These are phyloP conservation scores for Solanum hybrid DNA, from an alignment of 305 asterid genomes.

Conservation along the genomic window DNA sequence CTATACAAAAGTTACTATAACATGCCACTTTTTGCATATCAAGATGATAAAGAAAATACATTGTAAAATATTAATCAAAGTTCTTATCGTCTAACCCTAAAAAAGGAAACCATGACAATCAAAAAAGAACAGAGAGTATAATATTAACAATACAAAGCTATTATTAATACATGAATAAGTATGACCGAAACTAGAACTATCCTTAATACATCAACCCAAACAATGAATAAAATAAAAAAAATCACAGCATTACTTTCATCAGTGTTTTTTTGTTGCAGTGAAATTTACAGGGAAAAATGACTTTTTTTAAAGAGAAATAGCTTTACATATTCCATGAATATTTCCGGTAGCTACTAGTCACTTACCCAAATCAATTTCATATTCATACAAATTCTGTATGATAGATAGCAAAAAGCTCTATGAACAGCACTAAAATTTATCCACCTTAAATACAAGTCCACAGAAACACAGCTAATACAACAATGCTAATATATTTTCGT, in stretches of 20 bases:
- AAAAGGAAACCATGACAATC: not conserved
- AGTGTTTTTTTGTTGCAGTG: not conserved
- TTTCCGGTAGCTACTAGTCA: not conserved
- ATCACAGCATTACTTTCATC: not conserved
- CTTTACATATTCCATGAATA: not conserved
- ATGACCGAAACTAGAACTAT: too few relatives aligned
- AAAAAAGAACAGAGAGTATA: too few relatives aligned
- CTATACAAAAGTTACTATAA: too few relatives aligned
- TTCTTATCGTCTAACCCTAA: not conserved
- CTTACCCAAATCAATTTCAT: not conserved
- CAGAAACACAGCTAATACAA: not conserved
- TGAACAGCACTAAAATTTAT: not conserved
- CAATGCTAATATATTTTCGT: not conserved
- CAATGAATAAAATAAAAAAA: not conserved
- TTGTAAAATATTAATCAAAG: too few relatives aligned
- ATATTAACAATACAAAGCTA: not conserved
- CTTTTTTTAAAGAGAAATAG: not conserved
- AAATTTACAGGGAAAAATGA: not conserved
- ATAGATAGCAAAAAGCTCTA: not conserved
- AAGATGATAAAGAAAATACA: too few relatives aligned
- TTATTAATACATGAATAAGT: not conserved
- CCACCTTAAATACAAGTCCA: not conserved
- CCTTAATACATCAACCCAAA: not conserved
- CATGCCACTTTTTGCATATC: not conserved
- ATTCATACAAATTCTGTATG: not conserved